Conservation (phyloP, 2,329 filamentous ascomycete genomes). For the Fusarium sp. region DNA sequence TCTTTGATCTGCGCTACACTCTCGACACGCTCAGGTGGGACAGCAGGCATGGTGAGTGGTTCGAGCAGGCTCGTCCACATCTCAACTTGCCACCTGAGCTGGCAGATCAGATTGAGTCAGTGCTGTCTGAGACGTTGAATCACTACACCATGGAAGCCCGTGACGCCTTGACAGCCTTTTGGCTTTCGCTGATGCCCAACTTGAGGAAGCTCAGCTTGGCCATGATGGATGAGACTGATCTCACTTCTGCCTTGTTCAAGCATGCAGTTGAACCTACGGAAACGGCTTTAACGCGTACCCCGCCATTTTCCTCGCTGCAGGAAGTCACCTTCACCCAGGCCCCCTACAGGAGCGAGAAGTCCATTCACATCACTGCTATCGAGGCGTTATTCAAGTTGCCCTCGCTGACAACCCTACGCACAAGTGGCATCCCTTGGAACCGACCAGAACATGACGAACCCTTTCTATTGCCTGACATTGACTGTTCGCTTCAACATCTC, state of each 20-base stretch:
- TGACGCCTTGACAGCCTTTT: not conserved
- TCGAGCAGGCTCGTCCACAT: not conserved
- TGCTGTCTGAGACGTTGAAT: not conserved
- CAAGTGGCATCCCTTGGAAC: not conserved
- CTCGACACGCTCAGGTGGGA: not conserved
- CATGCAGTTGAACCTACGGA: not conserved
- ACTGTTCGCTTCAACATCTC: not conserved
- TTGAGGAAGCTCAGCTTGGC: not conserved
- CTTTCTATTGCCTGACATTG: not conserved
- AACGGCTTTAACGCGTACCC: not conserved
- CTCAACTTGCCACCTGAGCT: not conserved
- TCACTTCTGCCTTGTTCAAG: not conserved
- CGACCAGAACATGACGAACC: not conserved
- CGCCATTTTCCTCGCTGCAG: not conserved
- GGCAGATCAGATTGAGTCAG: not conserved
- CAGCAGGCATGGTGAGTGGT: not conserved
- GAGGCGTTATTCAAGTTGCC: not conserved
- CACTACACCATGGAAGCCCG: not conserved
- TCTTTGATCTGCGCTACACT: not conserved
- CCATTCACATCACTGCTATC: not conserved
- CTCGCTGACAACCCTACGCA: not conserved
- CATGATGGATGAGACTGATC: not conserved
- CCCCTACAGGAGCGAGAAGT: not conserved
- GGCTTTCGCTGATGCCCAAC: not conserved
- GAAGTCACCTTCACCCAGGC: not conserved